Evolutionary conservation across 495 filamentous ascomycete species (phyloP).

Genomic region (Thermochaetoides thermophila): DNA sequence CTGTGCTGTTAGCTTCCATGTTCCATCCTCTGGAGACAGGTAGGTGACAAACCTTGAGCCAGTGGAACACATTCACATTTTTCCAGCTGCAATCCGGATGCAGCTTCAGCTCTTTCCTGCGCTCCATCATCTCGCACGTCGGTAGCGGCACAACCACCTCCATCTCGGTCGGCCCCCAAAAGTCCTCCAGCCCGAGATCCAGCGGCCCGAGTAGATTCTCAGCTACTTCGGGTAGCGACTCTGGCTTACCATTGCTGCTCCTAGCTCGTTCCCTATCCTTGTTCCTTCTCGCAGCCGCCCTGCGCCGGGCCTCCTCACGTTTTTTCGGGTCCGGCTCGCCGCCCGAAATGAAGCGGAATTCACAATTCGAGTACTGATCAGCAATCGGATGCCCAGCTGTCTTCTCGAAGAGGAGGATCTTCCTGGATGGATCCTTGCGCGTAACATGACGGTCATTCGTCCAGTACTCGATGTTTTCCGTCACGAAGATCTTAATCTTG

Average conservation of each 20-base stretch:
- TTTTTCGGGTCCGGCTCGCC: conserved; percentile 47
- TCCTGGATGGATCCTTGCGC: conserved; percentile 68
- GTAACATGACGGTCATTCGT: conserved; percentile 78
- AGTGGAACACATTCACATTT: conserved; percentile 93
- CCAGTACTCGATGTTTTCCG: conserved; percentile 89
- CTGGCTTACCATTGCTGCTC: conserved; percentile 17
- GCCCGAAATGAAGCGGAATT: conserved; percentile 63
- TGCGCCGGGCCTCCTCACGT: conserved; percentile 25
- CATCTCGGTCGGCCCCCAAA: conserved; percentile 82
- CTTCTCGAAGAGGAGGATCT: conserved; percentile 84
- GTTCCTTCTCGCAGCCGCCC: conserved; percentile 25
- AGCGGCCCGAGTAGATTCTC: conserved; percentile 78
- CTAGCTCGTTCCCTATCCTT: conserved; percentile 24
- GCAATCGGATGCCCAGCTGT: conserved; percentile 63
- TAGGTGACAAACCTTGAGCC: conserved; percentile 76
- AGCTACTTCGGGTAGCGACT: conserved; percentile 29
- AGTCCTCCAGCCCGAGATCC: conserved; percentile 42
- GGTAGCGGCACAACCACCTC: conserved; percentile 93
- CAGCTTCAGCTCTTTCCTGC: conserved; percentile 55
- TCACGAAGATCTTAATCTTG: conserved; percentile 87
- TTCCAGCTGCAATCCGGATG: conserved; percentile 94
- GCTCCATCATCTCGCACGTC: conserved; percentile 78
- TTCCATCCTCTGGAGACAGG: background rate
- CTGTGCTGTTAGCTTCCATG: conserved; percentile 29
- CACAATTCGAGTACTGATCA: conserved; percentile 65